These are phyloP conservation scores for Ceraceosorus guamensis DNA, from an alignment of 1,284 basidiomycete genomes.

Conservation along the genomic window DNA sequence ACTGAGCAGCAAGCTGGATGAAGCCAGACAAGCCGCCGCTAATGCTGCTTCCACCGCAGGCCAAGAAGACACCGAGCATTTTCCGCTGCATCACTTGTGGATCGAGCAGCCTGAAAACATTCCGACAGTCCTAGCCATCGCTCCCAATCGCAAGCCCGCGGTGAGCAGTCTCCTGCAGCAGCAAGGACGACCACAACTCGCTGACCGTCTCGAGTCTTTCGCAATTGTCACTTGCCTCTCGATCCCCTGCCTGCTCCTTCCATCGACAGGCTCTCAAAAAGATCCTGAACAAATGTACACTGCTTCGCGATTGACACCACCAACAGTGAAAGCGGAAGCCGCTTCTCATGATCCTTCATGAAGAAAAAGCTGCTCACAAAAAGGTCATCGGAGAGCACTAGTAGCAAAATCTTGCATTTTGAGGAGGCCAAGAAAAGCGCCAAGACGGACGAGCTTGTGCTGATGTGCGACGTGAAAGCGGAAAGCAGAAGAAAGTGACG, in stretches of 20 bases:
- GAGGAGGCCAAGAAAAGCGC: too few relatives aligned
- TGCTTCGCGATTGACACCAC: slow-evolving; percentile 49
- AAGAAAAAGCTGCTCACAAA: too few relatives aligned
- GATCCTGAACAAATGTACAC: slow-evolving; percentile 48
- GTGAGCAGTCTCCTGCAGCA: slow-evolving; percentile 3
- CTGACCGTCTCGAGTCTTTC: neutral
- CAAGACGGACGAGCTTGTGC: too few relatives aligned
- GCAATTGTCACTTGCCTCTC: neutral
- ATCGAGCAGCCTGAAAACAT: slow-evolving; percentile 56
- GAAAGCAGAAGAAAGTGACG: too few relatives aligned
- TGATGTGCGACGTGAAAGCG: too few relatives aligned
- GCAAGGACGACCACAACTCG: neutral
- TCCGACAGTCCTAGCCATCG: slow-evolving; percentile 56
- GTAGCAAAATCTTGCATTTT: too few relatives aligned
- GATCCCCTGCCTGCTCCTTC: neutral
- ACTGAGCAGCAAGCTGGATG: slow-evolving; percentile 20
- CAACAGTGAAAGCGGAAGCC: too few relatives aligned
- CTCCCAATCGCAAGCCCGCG: slow-evolving; percentile 54
- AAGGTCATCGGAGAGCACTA: too few relatives aligned
- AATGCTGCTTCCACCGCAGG: too few relatives aligned
- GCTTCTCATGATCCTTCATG: too few relatives aligned
- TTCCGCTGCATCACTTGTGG: slow-evolving; percentile 54
- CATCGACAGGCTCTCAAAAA: slow-evolving; percentile 46
- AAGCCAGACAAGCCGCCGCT: slow-evolving; percentile 1
- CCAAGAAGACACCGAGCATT: slow-evolving; percentile 12